phyloP scores from a whole-genome alignment of 208 protist genomes.

The Leishmania martiniquensis region DNA sequence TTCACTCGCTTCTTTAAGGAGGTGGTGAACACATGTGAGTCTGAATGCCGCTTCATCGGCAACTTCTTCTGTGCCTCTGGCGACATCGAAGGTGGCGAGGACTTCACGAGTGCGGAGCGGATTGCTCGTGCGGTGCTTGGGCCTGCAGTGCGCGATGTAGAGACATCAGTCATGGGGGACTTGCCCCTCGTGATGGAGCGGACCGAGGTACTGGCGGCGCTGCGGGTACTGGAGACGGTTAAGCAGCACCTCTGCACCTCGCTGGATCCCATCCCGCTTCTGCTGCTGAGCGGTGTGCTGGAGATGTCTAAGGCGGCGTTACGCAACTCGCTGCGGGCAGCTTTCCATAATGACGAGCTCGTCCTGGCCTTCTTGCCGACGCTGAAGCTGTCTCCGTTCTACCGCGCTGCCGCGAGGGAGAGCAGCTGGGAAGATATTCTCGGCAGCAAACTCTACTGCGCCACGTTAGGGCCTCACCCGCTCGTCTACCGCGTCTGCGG shows the following conservation, averaged over 20 bases:
- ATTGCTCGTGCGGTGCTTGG: constrained; percentile 64
- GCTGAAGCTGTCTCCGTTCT: constrained; percentile 48
- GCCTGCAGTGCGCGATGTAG: constrained; percentile 38
- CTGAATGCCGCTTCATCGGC: constrained; percentile 79
- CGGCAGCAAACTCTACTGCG: constrained; percentile 43
- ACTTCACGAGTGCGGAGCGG: constrained; percentile 57
- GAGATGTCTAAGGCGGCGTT: constrained; percentile 74
- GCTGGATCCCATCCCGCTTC: constrained; percentile 77
- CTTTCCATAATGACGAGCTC: constrained; percentile 63
- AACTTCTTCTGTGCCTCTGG: constrained; percentile 77
- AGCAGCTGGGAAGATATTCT: constrained; percentile 31
- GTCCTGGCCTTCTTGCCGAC: constrained; percentile 47
- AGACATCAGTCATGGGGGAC: constrained; percentile 44
- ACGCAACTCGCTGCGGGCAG: constrained; percentile 46
- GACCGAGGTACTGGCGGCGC: constrained; percentile 55
- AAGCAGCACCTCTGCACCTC: constrained; percentile 83
- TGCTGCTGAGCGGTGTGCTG: constrained; percentile 81
- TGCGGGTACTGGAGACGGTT: constrained; percentile 69
- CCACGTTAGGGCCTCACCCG: constrained; percentile 65
- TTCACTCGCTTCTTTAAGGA: constrained; percentile 55
- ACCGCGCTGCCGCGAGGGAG: constrained; percentile 22
- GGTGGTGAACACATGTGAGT: constrained; percentile 60
- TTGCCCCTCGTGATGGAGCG: constrained; percentile 59
- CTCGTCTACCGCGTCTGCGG: constrained; percentile 55
- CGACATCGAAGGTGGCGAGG: constrained; percentile 45